Evolutionary conservation across 768 basidiomycete genomes (phyloP).

Genomic region (Tulasnella sp.): DNA sequence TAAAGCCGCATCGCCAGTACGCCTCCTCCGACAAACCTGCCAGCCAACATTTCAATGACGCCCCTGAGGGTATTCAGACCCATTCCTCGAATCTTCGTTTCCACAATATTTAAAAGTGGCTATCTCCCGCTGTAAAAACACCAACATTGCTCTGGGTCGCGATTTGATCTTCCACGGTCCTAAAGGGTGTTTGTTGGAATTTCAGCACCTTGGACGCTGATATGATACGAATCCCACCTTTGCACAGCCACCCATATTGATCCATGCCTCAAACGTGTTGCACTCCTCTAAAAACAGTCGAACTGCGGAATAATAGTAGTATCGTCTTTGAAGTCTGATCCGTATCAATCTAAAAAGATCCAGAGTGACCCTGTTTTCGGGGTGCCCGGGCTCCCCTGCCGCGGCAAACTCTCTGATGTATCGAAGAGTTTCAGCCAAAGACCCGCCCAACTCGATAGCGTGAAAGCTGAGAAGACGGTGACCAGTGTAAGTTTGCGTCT

Average conservation of each 20-base stretch:
- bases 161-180: not conserved
- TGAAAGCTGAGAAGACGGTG: no score
- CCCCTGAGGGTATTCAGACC: no score
- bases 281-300: not conserved
- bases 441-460: not conserved
- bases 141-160: not conserved
- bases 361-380: not conserved
- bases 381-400: not conserved
- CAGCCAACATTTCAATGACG: no score
- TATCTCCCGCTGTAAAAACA: not conserved
- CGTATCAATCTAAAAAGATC: not conserved
- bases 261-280: not conserved
- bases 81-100: no score
- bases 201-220: not conserved
- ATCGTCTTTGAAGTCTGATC: no score
- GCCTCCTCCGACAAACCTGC: no score
- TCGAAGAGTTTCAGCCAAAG: not conserved
- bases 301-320: not conserved
- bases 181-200: not conserved
- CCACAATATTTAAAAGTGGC: not conserved
- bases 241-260: not conserved
- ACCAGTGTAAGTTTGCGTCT: not conserved
- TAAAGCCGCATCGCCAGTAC: no score
- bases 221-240: not conserved
- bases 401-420: not conserved